Evolutionary conservation across 805 yeast species (phyloP).

Genomic region (Zygosaccharomyces rouxii): DNA sequence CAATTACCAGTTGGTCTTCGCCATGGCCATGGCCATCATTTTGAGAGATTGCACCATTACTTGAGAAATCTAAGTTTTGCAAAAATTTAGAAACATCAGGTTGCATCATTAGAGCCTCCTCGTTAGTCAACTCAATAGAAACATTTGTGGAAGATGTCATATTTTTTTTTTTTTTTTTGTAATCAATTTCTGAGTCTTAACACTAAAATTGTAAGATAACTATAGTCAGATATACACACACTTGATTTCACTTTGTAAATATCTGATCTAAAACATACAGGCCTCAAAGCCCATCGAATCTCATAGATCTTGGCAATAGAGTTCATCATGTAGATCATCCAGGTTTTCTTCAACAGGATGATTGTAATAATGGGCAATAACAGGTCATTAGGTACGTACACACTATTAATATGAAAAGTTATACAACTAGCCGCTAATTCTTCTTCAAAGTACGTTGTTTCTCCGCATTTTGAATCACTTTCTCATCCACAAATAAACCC

Average conservation of each 20-base stretch:
- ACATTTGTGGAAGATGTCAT: constrained; percentile 5
- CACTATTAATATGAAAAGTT: background rate
- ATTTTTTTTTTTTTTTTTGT: background rate
- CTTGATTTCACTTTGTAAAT: background rate
- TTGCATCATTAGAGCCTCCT: background rate
- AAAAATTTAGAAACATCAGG: constrained; percentile 1
- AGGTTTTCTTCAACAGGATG: background rate
- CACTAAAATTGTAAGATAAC: background rate
- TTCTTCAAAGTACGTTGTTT: constrained; percentile 85
- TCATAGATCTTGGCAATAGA: background rate
- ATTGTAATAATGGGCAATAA: background rate
- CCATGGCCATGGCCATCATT: constrained; percentile 7
- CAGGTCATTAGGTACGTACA: constrained; percentile 3
- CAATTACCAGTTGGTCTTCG: background rate
- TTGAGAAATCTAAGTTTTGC: constrained; percentile 1
- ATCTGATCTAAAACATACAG: background rate
- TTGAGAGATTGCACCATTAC: background rate
- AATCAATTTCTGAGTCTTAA: background rate
- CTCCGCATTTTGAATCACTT: constrained; percentile 87
- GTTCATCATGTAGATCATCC: background rate
- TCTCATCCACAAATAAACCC: constrained; percentile 86
- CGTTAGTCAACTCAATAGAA: constrained; percentile 9
- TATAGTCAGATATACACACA: background rate
- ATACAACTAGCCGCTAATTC: constrained; percentile 38
- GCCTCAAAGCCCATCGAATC: constrained; percentile 1